These are phyloP conservation scores for Rubroshorea leprosula DNA, from an alignment of 345 rosid species.

Conservation along the genomic window DNA sequence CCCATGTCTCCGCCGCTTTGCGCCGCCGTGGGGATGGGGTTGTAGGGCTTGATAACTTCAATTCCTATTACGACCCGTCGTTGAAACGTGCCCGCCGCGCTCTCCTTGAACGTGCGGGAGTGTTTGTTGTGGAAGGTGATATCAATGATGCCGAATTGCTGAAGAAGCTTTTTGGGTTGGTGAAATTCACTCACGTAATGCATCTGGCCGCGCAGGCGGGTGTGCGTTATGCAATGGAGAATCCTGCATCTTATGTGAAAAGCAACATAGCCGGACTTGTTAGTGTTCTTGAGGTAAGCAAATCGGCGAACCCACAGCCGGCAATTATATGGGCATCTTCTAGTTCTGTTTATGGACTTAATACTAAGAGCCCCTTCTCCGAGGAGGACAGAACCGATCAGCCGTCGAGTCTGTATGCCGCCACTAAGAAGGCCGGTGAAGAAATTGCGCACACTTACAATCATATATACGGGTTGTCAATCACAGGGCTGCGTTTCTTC, in stretches of 20 bases:
- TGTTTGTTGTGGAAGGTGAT: background rate
- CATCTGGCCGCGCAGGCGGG: background rate
- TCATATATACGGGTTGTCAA: background rate
- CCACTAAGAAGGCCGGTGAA: constrained; percentile 4
- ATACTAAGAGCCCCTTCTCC: background rate
- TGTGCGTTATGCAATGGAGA: background rate
- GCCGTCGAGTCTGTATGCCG: background rate
- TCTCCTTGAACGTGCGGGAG: background rate
- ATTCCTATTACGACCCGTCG: background rate
- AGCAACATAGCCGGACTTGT: background rate
- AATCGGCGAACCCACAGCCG: background rate
- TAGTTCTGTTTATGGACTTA: background rate
- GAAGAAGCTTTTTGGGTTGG: background rate
- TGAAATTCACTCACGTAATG: background rate
- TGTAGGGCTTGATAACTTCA: background rate
- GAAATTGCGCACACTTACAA: constrained; percentile 8
- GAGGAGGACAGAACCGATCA: background rate
- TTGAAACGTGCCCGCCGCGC: background rate
- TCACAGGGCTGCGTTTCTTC: constrained; percentile 6
- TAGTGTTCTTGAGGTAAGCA: background rate
- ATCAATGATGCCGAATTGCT: background rate
- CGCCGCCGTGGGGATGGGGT: background rate
- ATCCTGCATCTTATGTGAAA: background rate
- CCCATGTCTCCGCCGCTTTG: background rate
- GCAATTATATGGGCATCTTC: background rate